Base-by-base conservation (phyloP, 2,329 filamentous ascomycete genomes). In the Trichophyton simii region DNA sequence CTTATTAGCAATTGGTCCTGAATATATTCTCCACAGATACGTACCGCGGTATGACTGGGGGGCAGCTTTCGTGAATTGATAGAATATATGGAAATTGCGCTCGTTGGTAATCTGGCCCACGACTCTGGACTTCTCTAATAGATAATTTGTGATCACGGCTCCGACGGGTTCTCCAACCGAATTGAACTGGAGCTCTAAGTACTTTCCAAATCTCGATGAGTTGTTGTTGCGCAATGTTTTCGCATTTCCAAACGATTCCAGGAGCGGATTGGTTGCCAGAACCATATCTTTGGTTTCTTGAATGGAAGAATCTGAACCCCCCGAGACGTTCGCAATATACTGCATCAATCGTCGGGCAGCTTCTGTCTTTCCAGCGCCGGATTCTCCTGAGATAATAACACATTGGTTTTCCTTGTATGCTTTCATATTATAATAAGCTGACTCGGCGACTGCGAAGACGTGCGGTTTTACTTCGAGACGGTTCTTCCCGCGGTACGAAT, bases 261-360 rank as follows among this genome's bases (percentile, higher is more conserved):
- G 84, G 66, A 99, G 78, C 57, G 94, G 94, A 75, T 99, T 99
- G 63, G 94, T 99, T 72, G 94, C 94, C 76, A 97, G 83, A 75
- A 97, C 92, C 92, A 97, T 99, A 77, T 99, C 91, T 80, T 97
- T 99, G 74, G 94, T 95, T 75, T 96, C 84, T 76, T 97, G 87
- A 72, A 97, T 96, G 59, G 91, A 90, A 62, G 87, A 88, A 67
- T 89, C 86, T 66, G 73, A 82, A 65, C 91, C 90, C 48, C 91
- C 91, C 1, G 94, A 97, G 7, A 97, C 92, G 73, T 87, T 97
- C 67, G 94, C 94, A 74, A 99, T 97, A 77, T 99, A 99, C 77
- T 99, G 94, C 92, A 99, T 99, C 70, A 99, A 88, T 69, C 92
- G 87, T 82, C 99, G 97, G 63, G 94, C 94, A 3, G 94, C 94